Evolutionary conservation across 352 stramenopile genomes (phyloP), one percentile per base, ranked within the genome.

Genomic region (Globisporangium rhizosaccharum): DNA sequence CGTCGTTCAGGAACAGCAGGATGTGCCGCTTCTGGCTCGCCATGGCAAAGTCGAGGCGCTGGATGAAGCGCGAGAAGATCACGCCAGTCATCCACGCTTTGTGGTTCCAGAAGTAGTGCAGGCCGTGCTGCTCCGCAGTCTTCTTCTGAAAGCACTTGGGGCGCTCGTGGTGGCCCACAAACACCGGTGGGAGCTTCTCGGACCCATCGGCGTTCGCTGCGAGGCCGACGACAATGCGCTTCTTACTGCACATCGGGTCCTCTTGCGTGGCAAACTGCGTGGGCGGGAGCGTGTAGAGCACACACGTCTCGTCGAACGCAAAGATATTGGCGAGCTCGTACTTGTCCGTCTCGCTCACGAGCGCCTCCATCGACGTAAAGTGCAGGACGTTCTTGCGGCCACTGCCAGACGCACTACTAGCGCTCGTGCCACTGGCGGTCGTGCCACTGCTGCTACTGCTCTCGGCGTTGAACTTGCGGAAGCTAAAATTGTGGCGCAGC

Each of bases 61-160:
- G 80, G 37, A 94, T 69, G 82, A 80, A 94, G 20, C 82, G 79
- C 30, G 82, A 90, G 61, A 94, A 94, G 51, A 92, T 85, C 11
- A 92, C 79, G 11, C 82, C 84, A 6, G 82, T 94, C 75, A 94
- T 85, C 80, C 81, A 90, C 17, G 82, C 81, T 59, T 90, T 90
- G 62, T 73, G 73, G 68, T 94, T 94, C 68, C 66, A 85, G 57
- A 89, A 89, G 72, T 94, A 94, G 63, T 92, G 81, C 33, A 94
- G 66, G 17, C 75, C 79, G 54, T 91, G 76, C 68, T 92, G 76
- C 61, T 91, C 82, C 1, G 84, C 76, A n/a, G 68, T 75, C 39
- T 90, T 90, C 46, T 85, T 88, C 3, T 71, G 68, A 62, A 91
- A 94, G 61, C 81, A 91, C 51, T 88, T 82, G 3, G 84, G 84